These are phyloP conservation scores for Ceratocystis harringtonii DNA, from an alignment of 2,329 filamentous ascomycete species.

Conservation along the genomic window DNA sequence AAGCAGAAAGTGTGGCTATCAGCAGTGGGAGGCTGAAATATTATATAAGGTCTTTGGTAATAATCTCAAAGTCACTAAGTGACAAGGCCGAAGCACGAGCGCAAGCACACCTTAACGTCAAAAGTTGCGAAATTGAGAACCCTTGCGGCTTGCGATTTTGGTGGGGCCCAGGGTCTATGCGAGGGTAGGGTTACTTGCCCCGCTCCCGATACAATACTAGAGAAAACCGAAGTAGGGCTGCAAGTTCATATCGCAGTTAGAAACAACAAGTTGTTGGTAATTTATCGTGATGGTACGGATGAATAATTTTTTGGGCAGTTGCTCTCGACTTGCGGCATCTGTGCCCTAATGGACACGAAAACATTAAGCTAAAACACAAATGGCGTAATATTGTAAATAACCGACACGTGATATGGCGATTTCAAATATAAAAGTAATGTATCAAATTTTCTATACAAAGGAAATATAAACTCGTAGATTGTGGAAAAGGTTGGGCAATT, in stretches of 20 bases:
- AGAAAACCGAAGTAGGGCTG: background rate
- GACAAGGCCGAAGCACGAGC: background rate
- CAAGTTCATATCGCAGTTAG: background rate
- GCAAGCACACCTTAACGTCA: background rate
- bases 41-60: background rate
- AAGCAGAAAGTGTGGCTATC: background rate
- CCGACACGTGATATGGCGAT: background rate
- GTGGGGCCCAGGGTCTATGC: background rate
- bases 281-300: background rate
- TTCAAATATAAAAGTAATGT: background rate
- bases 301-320: background rate
- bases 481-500: background rate
- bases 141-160: background rate
- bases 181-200: background rate
- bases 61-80: background rate
- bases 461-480: constrained; percentile 2
- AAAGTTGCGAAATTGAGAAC: constrained; percentile 4
- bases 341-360: background rate
- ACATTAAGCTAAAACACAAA: background rate
- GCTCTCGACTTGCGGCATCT: background rate
- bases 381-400: background rate
- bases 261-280: too few species aligned
- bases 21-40: background rate
- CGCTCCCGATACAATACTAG: background rate
- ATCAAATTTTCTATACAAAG: constrained; percentile 4